These are phyloP conservation scores for Podaxis sp. DNA, from an alignment of 768 basidiomycete species.

Conservation along the genomic window DNA sequence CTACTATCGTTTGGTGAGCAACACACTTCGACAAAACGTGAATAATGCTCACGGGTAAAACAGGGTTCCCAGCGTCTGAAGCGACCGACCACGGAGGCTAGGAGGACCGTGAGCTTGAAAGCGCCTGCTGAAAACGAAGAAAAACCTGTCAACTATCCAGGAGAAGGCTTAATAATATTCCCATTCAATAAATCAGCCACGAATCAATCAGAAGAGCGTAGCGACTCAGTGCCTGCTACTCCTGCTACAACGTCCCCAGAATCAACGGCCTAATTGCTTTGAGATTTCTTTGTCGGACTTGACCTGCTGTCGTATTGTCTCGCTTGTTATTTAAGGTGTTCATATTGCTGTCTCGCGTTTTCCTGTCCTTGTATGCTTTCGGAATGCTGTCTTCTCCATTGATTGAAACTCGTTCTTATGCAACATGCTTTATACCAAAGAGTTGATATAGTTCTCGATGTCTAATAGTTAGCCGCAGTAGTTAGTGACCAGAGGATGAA, in stretches of 20 bases:
- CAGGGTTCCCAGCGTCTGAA: constrained; percentile 11
- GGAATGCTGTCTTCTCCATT: not conserved
- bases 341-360: not conserved
- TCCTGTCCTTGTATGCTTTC: not conserved
- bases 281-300: not conserved
- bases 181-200: not conserved
- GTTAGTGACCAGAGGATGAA: not conserved
- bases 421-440: constrained; percentile 20
- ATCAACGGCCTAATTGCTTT: not conserved
- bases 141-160: constrained; percentile 11
- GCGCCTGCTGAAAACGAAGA: not conserved
- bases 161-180: constrained; percentile 10
- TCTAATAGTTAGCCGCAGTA: constrained; percentile 16
- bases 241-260: not conserved
- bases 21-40: not conserved
- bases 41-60: not conserved
- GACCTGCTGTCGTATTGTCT: not conserved
- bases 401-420: not conserved
- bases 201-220: not conserved
- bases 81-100: constrained; percentile 12
- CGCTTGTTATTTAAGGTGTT: not conserved
- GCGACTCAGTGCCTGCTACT: not conserved
- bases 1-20: constrained; percentile 5
- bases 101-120: constrained; percentile 16
- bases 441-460: constrained; percentile 33